Base-by-base conservation (phyloP, 2,329 filamentous ascomycete genomes). In the Lachnellula suecica region DNA sequence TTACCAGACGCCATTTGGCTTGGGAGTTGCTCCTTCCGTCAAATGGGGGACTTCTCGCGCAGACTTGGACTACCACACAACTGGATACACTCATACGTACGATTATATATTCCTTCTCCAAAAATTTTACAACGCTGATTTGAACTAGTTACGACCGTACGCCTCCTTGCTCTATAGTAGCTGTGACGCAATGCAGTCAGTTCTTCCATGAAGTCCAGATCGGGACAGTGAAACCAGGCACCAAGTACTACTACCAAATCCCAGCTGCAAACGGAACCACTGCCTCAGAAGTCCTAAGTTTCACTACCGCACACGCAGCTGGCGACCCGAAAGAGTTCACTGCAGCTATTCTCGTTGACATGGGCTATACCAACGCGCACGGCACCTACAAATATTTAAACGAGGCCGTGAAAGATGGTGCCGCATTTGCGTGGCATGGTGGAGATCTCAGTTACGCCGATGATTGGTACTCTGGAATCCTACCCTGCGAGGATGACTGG, bases 1-100 rank as follows among this genome's bases (percentile, higher is more conserved):
- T 64, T 80, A 72, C 61, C 77, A 79, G 65, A 79, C 77, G 0
- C 75, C 77, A 0, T 80, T 79, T 57, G 77, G 77, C 6, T 63
- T 80, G n/a, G 74, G 72, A 13, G 62, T 59, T n/a, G 57, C 65
- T 4, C 77, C 77, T 0, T 63, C 68, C 1, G 67, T 80, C 4
- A 63, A 67, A 17, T 79, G 74, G 72, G 77, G 77, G 10, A 67
- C 59, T 27, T 54, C 57, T 49, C 61, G 68, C 1, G 38, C 59
- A 10, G 52, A 66, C 5, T 58, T 79, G 58, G 57, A 61, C 52
- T 60, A 70, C 20, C 66, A 59, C 15, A 70, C 71, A 1, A 68
- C 60, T 20, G 76, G 77, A 13, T 54, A 59, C 25, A 70, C 69
- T 19, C 70, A 70, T 51, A 75, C 73, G 68, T 76, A 65, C 23